These are phyloP conservation scores for Euphorbia pulcherrima DNA, from an alignment of 345 rosid species.

Conservation along the genomic window DNA sequence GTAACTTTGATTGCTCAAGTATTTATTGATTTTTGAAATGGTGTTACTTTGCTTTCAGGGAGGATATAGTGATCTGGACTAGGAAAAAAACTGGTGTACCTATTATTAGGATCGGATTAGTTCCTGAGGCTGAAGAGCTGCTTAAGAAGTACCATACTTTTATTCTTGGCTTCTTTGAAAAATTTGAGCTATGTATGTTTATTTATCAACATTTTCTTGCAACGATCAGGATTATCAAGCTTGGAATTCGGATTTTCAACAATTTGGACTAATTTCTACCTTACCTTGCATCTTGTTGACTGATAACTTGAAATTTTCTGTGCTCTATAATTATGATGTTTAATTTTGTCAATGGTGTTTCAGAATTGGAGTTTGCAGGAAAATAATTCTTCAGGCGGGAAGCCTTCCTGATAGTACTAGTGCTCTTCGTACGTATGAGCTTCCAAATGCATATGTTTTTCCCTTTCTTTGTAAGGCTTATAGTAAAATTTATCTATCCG, in stretches of 20 bases:
- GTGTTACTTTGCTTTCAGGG: slow-evolving; percentile 39
- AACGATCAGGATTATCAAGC: too few species aligned
- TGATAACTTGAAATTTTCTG: neutral
- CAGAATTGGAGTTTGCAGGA: too few species aligned
- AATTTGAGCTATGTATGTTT: slow-evolving; percentile 51
- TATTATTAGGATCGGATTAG: slow-evolving; percentile 44
- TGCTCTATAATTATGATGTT: too few species aligned
- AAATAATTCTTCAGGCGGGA: too few species aligned
- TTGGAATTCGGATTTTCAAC: neutral
- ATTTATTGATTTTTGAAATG: slow-evolving; percentile 13
- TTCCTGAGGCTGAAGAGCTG: slow-evolving; percentile 53
- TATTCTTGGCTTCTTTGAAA: slow-evolving; percentile 58
- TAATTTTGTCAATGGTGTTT: too few species aligned
- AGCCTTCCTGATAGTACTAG: too few species aligned
- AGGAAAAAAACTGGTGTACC: slow-evolving; percentile 79
- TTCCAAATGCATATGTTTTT: too few species aligned
- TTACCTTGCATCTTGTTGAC: slow-evolving; percentile 5
- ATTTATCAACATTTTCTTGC: neutral
- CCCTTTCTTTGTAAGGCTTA: too few species aligned
- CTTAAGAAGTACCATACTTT: slow-evolving; percentile 48
- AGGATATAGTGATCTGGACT: slow-evolving; percentile 73
- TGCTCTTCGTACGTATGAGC: too few species aligned
- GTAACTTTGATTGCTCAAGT: neutral
- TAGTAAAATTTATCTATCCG: too few species aligned
- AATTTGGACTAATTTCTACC: slow-evolving; percentile 2